A percentile compares a stretch with the other conserved stretches of the same genome.
Conservation (phyloP, 2,329 filamentous ascomycete genomes). For the Mycogone perniciosa region DNA sequence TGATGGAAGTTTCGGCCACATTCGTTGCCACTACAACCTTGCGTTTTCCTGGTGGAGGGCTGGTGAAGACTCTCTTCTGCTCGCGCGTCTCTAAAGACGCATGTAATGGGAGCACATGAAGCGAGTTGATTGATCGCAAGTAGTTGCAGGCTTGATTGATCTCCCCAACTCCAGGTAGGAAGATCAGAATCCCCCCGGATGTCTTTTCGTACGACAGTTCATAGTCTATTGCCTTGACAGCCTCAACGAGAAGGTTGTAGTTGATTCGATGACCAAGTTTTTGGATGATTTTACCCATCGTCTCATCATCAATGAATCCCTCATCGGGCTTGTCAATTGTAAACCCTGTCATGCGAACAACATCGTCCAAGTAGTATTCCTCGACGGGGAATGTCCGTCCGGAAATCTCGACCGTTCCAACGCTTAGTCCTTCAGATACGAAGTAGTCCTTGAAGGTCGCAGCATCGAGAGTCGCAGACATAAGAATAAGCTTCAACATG, state of each 20-base stretch:
- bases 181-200: slow-evolving; percentile 82
- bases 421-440: slow-evolving; percentile 55
- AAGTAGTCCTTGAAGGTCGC: slow-evolving; percentile 83
- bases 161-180: slow-evolving; percentile 85
- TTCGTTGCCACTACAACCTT: slow-evolving; percentile 96
- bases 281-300: slow-evolving; percentile 64
- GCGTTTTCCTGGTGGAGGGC: slow-evolving; percentile 68
- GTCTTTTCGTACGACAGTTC: slow-evolving; percentile 61
- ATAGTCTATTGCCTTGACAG: slow-evolving; percentile 73
- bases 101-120: slow-evolving; percentile 82
- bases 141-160: slow-evolving; percentile 74
- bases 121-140: slow-evolving; percentile 52
- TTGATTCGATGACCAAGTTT: slow-evolving; percentile 80
- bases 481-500: slow-evolving; percentile 81
- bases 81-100: slow-evolving; percentile 85
- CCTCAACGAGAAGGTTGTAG: slow-evolving; percentile 76
- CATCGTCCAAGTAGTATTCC: slow-evolving; percentile 85
- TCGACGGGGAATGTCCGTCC: slow-evolving; percentile 86
- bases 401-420: slow-evolving; percentile 78
- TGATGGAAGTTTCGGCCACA: slow-evolving; percentile 96
- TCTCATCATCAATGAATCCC: slow-evolving; percentile 41
- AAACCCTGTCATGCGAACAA: slow-evolving; percentile 74
- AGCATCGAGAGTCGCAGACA: slow-evolving; percentile 94
- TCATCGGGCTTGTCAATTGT: slow-evolving; percentile 44
- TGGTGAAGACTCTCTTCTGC: slow-evolving; percentile 78